phyloP scores from a whole-genome alignment of 306 rosid genomes.

The Vicia sativa region DNA sequence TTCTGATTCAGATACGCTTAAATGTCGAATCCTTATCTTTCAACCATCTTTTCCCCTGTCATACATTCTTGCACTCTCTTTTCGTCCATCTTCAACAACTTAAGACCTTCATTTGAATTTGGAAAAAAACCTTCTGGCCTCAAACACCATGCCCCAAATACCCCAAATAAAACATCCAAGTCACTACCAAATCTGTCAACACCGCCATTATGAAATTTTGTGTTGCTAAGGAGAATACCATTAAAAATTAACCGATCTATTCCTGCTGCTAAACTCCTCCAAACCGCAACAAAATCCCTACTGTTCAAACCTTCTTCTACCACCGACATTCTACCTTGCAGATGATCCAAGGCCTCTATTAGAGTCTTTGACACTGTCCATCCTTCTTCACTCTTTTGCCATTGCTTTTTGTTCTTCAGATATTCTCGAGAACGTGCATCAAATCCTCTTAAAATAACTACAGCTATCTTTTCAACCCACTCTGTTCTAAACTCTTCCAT shows the following conservation, averaged over 20 bases:
- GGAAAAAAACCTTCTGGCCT: slow-evolving; percentile 93
- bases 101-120: slow-evolving; percentile 68
- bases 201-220: slow-evolving; percentile 66
- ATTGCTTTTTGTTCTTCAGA: slow-evolving; percentile 78
- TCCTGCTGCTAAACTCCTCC: slow-evolving; percentile 89
- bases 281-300: slow-evolving; percentile 71
- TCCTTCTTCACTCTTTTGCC: slow-evolving; percentile 82
- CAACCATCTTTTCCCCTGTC: slow-evolving; percentile 70
- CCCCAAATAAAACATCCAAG: slow-evolving; percentile 76
- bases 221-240: slow-evolving; percentile 62
- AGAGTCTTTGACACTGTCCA: slow-evolving; percentile 76
- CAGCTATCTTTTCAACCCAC: slow-evolving; percentile 80
- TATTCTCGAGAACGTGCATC: slow-evolving; percentile 77
- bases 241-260: slow-evolving; percentile 65
- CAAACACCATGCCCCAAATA: slow-evolving; percentile 80
- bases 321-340: slow-evolving; percentile 62
- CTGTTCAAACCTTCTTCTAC: slow-evolving; percentile 67
- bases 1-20: slow-evolving; percentile 57
- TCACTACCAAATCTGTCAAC: slow-evolving; percentile 71
- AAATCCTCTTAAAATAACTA: slow-evolving; percentile 82
- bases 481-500: slow-evolving; percentile 68
- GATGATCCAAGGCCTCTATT: slow-evolving; percentile 72
- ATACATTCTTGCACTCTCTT: slow-evolving; percentile 51
- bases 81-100: slow-evolving; percentile 67
- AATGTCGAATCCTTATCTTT: slow-evolving; percentile 62